Conservation (phyloP, 1,139 yeast species). For the Diutina sp. region DNA sequence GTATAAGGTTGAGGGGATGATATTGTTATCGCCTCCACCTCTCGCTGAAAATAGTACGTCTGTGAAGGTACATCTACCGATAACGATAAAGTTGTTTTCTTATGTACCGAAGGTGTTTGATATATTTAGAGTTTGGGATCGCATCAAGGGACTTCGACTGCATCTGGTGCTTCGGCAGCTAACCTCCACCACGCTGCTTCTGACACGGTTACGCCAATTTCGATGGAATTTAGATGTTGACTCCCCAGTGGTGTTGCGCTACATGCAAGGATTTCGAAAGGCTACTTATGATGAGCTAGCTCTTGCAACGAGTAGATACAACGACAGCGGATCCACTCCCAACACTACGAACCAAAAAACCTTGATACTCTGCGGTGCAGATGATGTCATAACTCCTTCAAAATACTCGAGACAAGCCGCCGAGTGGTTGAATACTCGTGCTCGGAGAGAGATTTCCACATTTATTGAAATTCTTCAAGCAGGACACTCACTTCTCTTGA, state of each 20-base stretch:
- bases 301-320: conserved; percentile 22
- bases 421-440: conserved; percentile 13
- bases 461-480: conserved; percentile 34
- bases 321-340: conserved; percentile 13
- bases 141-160: conserved; percentile 50
- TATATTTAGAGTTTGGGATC: conserved; percentile 43
- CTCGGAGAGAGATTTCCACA: conserved; percentile 18
- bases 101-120: conserved; percentile 43
- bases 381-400: conserved; percentile 45
- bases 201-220: conserved; percentile 43
- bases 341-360: conserved; percentile 23
- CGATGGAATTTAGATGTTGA: conserved; percentile 63
- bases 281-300: conserved; percentile 32
- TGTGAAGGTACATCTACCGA: conserved; percentile 6
- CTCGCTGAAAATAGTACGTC: not conserved
- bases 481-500: conserved; percentile 56
- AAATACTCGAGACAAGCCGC: conserved; percentile 15
- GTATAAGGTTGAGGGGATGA: conserved; percentile 29
- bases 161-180: conserved; percentile 45
- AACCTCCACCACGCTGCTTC: conserved; percentile 13
- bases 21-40: conserved; percentile 45
- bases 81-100: conserved; percentile 13
- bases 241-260: conserved; percentile 39
- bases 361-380: conserved; percentile 42
- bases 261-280: conserved; percentile 34